Evolutionary conservation across 108 stramenopile genomes (phyloP), one percentile per base, ranked within the genome.

Genomic region (Discostella pseudostelligera): DNA sequence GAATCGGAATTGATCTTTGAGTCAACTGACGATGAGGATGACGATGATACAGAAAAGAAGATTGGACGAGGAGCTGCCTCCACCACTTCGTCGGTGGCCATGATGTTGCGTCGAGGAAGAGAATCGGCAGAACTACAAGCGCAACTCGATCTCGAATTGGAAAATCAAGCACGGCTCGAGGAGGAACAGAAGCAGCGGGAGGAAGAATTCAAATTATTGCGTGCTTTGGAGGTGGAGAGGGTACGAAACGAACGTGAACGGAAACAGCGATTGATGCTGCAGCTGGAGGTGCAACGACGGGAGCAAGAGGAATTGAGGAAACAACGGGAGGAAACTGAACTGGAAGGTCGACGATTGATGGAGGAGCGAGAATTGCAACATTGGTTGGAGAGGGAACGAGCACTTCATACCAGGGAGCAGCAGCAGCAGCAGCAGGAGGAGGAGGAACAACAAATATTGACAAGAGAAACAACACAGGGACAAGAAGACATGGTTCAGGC

Each of bases 81-180:
- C 22, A 22, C 47, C 47, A 22, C 47, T 13, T 20, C 47, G 47
- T 20, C 47, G 21, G 20, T 48, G 47, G 47, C 20, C 22, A 24
- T 48, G 8, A 29, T 54, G n/a, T n/a, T n/a, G n/a, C n/a, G n/a
- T n/a, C n/a, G n/a, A 32, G 32, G 3, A 32, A 32, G 5, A 32
- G 4, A 32, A 32, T 32, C 32, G 32, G 32, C 32, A 4, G 32
- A 32, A 32, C 25, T 77, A 29, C 37, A 77, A 37, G 43, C 55
- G 10, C 67, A 69, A 39, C 56, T 77, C 24, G 76, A 77, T 48
- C 4, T 44, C 8, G 76, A 77, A 53, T 51, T 77, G 63, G 44
- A 64, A 25, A 55, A 55, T 50, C 76, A 77, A 9, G 49, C 49
- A 3, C 53, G 32, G 26, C 55, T 77, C 24, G 76, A 77, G 22